Evolutionary conservation across 1,284 basidiomycete genomes (phyloP).

Genomic region (Malassezia obtusa): DNA sequence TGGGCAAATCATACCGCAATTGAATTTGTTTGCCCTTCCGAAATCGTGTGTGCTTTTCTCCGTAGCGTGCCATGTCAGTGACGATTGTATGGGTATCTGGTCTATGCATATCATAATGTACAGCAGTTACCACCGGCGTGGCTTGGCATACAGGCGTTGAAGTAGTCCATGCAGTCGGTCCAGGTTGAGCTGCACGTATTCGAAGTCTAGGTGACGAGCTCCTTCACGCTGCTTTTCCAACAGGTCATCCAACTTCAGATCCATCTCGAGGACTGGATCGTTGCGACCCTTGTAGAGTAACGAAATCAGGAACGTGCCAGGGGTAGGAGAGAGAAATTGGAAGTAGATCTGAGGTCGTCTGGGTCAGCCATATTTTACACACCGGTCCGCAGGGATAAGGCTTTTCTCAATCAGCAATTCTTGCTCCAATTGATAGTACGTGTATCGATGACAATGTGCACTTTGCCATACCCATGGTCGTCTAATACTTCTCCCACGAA

Average conservation of each 20-base stretch:
- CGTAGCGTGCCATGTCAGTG: neutral
- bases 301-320: slow-evolving; percentile 96
- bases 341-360: slow-evolving; percentile 89
- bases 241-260: slow-evolving; percentile 95
- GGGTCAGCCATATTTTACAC: neutral
- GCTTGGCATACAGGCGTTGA: neutral
- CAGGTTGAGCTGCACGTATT: slow-evolving; percentile 95
- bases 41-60: too few species aligned
- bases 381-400: slow-evolving; percentile 83
- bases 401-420: slow-evolving; percentile 99
- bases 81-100: neutral
- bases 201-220: slow-evolving; percentile 84
- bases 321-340: slow-evolving; percentile 92
- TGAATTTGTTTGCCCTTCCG: slow-evolving; percentile 11
- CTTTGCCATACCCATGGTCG: too few species aligned
- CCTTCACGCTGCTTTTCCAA: slow-evolving; percentile 98
- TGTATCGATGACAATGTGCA: slow-evolving; percentile 82
- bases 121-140: neutral
- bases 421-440: slow-evolving; percentile 94
- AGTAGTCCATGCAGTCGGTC: slow-evolving; percentile 76
- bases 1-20: slow-evolving; percentile 15
- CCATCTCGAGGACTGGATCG: slow-evolving; percentile 98
- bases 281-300: slow-evolving; percentile 98
- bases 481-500: too few species aligned
- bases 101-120: neutral